Conservation (phyloP, 2,329 filamentous ascomycete genomes). For the Chaetothyriales sp. region DNA sequence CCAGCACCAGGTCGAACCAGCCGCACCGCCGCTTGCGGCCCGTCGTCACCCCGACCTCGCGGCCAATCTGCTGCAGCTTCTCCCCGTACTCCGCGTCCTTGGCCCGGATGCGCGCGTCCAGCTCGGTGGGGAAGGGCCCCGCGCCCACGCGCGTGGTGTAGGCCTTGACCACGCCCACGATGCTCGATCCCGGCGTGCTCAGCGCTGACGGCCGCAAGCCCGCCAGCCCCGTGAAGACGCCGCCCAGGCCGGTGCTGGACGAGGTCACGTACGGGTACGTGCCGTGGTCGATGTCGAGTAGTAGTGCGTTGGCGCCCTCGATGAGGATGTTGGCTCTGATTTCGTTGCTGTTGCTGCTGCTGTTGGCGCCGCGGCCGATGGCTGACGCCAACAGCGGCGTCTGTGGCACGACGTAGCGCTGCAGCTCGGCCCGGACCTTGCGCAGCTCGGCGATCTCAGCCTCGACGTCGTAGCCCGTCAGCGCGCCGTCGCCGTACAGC, state of each 20-base stretch:
- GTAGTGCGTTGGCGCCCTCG: slow-evolving; percentile 50
- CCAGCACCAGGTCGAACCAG: slow-evolving; percentile 52
- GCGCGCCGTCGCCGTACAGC: slow-evolving; percentile 39
- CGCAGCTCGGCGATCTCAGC: slow-evolving; percentile 41
- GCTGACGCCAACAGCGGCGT: slow-evolving; percentile 14
- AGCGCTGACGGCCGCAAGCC: slow-evolving; percentile 44
- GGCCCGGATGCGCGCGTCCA: slow-evolving; percentile 11
- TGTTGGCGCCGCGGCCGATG: slow-evolving; percentile 30
- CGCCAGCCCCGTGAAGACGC: slow-evolving; percentile 45
- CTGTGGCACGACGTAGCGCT: slow-evolving; percentile 39
- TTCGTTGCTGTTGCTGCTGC: slow-evolving; percentile 40
- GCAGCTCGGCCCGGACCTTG: slow-evolving; percentile 32
- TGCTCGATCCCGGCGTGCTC: slow-evolving; percentile 28
- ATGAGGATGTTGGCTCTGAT: slow-evolving; percentile 44
- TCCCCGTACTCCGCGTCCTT: slow-evolving; percentile 27
- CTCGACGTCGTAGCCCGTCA: slow-evolving; percentile 45
- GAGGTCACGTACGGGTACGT: slow-evolving; percentile 38
- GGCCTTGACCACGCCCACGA: slow-evolving; percentile 52
- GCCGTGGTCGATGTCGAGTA: slow-evolving; percentile 46
- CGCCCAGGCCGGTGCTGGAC: slow-evolving; percentile 35
- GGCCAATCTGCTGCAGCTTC: slow-evolving; percentile 36
- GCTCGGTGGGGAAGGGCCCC: slow-evolving; percentile 50
- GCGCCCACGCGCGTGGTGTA: slow-evolving; percentile 49
- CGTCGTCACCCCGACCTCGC: slow-evolving; percentile 45
- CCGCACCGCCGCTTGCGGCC: slow-evolving; percentile 50